Base-by-base conservation (phyloP, 805 yeast genomes). In the Ascoidea rubescens region DNA sequence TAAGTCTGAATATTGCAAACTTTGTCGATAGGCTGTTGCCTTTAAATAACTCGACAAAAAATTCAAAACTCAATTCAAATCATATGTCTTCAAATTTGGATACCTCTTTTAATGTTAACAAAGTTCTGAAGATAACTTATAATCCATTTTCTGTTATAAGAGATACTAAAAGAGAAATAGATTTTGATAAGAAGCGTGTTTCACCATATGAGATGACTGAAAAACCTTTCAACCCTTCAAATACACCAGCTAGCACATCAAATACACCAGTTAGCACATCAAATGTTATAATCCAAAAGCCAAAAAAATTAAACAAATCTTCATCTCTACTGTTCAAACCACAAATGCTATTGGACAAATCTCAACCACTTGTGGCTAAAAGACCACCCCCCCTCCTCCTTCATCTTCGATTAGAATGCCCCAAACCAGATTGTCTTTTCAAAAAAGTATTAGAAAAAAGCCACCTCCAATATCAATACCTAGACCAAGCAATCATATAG, bases 171-270 rank as follows among this genome's bases (percentile, higher is more conserved):
- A 56, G 59, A 33, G 95, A 85, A 59, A 87, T 87, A 55, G 89
- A 89, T 64, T 87, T 87, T 61, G 93, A 87, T 59, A 79, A 84
- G 58, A 72, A 88, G 50, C 68, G 96, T 47, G 79, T 78, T 48
- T 82, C 95, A 0, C 95, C 96, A 1, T 85, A 77, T 60, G 79
- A 68, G 17, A 67, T 68, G 1, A 74, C 81, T 1, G 75, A 71
- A 52, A 68, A 85, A 28, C 78, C 84, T 48, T 49, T 55, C 17
- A 51, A 51, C 28, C 57, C 58, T 7, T 57, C 54, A 45, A 44
- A 55, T 37, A 55, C 56, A 8, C 54, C 57, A 30, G n/a, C 58
- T 57, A 5, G 55, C 54, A 28, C 56, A 56, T 7, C 57, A 55
- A 5, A 45, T 48, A 4, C 31, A n/a, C 46, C 4, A 21, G 47